Evolutionary conservation across 2,329 filamentous ascomycete genomes (phyloP).

Genomic region (Niveomyces coronatus): DNA sequence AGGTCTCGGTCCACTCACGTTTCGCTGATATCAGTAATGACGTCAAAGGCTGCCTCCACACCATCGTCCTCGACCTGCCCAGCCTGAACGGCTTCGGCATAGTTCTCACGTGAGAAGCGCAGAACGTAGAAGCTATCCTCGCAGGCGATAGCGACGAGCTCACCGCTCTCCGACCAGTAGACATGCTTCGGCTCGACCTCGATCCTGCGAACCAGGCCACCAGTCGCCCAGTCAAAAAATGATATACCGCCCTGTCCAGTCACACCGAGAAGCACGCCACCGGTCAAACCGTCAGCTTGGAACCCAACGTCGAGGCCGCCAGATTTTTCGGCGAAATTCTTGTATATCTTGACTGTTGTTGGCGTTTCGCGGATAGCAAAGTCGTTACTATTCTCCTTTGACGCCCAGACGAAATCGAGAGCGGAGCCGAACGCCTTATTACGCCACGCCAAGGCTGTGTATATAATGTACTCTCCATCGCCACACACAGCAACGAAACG

Average conservation of each 20-base stretch:
- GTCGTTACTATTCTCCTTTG: slow-evolving; percentile 96
- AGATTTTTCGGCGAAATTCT: slow-evolving; percentile 89
- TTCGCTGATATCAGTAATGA: slow-evolving; percentile 92
- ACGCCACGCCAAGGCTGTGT: slow-evolving; percentile 89
- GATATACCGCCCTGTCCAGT: slow-evolving; percentile 91
- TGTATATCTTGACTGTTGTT: slow-evolving; percentile 93
- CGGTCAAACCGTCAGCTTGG: slow-evolving; percentile 82
- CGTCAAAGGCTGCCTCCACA: slow-evolving; percentile 90
- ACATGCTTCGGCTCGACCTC: slow-evolving; percentile 70
- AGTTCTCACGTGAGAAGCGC: slow-evolving; percentile 82
- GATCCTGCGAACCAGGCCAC: slow-evolving; percentile 81
- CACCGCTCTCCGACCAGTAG: slow-evolving; percentile 96
- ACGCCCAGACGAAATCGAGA: slow-evolving; percentile 92
- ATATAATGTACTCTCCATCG: slow-evolving; percentile 98
- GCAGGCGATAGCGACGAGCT: slow-evolving; percentile 84
- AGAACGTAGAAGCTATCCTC: slow-evolving; percentile 94
- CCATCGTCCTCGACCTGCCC: slow-evolving; percentile 82
- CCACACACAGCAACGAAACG: slow-evolving; percentile 74
- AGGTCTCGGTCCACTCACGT: slow-evolving; percentile 38
- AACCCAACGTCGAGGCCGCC: slow-evolving; percentile 90
- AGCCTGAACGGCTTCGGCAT: slow-evolving; percentile 69
- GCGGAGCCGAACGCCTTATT: slow-evolving; percentile 97
- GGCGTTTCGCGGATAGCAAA: slow-evolving; percentile 93
- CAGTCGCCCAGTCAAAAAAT: slow-evolving; percentile 92
- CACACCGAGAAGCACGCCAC: slow-evolving; percentile 83